Base-by-base conservation (phyloP, 305 asterid species). In the Ajuga reptans region DNA sequence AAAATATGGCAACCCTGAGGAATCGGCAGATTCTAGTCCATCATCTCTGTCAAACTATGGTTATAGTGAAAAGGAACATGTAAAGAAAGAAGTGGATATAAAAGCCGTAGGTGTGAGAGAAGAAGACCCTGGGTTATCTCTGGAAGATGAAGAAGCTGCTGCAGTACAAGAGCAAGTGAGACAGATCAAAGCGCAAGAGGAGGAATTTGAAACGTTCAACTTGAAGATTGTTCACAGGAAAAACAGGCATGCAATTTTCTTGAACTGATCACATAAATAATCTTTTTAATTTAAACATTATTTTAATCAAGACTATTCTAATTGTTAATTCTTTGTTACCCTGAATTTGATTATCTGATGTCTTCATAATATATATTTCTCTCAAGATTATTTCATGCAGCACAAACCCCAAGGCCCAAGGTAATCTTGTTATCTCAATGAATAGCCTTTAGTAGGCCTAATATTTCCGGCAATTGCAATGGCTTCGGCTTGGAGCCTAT, bases 111-210 rank as follows among this genome's bases (percentile, higher is more conserved):
- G 73, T 74, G 82, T 68, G 49, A 79, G 81, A 73, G 89, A 81
- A 75, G 95, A 83, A 61, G 92, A 89, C 59, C 85, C 85, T 49
- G 85, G 75, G 68, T 77, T 82, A 27, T 79, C 78, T 68, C 64
- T 87, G 66, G 98, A 92, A 79, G 98, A 92, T 51, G 97, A 92
- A 68, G 98, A 92, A 78, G 95, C 93, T 75, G 85, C 89, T 78
- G 98, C 93, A 57, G 96, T 92, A 62, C 97, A 90, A 72, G 98
- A 92, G 81, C 98, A 92, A 82, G 98, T 92, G 73, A 86, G 82
- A 82, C 98, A 92, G 85, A 92, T 92, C 75, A 88, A 84, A 84
- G 91, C 93, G 62, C 97, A 92, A 73, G 98, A 92, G 82, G 97
- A 88, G 45, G 98, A 92, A 75, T 92, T 87, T 74, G 98, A 92